phyloP scores from a whole-genome alignment of 345 rosid genomes.

The Garcia nutans region DNA sequence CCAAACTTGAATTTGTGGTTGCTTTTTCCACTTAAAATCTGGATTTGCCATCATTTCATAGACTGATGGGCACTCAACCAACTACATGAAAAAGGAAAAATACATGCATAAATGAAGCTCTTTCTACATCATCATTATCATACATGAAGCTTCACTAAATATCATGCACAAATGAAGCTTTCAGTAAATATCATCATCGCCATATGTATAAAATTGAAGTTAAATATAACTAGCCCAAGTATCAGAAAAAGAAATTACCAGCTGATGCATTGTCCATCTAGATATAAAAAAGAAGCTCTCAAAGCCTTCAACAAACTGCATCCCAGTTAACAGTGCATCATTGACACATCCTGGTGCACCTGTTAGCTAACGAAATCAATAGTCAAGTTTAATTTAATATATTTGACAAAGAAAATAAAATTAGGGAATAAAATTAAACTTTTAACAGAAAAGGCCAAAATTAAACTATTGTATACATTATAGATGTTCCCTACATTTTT shows the following conservation, averaged over 20 bases:
- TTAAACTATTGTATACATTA: not conserved
- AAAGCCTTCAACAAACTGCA: slow-evolving; percentile 89
- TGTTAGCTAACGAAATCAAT: slow-evolving; percentile 33
- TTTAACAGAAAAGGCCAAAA: not conserved
- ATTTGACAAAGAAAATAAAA: not conserved
- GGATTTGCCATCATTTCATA: slow-evolving; percentile 94
- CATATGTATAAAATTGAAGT: not conserved
- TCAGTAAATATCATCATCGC: too few species aligned
- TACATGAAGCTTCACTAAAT: slow-evolving; percentile 1
- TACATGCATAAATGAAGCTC: not conserved
- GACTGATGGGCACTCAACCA: slow-evolving; percentile 85
- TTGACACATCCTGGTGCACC: slow-evolving; percentile 89
- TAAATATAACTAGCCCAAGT: not conserved
- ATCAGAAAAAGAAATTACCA: slow-evolving; percentile 51
- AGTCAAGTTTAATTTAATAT: slow-evolving; percentile 6
- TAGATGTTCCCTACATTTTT: not conserved
- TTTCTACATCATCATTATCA: not conserved
- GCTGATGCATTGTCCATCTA: slow-evolving; percentile 91
- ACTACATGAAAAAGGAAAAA: slow-evolving; percentile 36
- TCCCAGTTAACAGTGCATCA: slow-evolving; percentile 83
- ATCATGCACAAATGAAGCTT: too few species aligned
- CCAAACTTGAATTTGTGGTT: slow-evolving; percentile 79
- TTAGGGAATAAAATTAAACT: not conserved
- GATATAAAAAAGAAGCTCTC: slow-evolving; percentile 84
- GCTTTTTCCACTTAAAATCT: slow-evolving; percentile 57